Conservation (phyloP, 2,329 filamentous ascomycete species). For the Leptographium wingfieldii region DNA sequence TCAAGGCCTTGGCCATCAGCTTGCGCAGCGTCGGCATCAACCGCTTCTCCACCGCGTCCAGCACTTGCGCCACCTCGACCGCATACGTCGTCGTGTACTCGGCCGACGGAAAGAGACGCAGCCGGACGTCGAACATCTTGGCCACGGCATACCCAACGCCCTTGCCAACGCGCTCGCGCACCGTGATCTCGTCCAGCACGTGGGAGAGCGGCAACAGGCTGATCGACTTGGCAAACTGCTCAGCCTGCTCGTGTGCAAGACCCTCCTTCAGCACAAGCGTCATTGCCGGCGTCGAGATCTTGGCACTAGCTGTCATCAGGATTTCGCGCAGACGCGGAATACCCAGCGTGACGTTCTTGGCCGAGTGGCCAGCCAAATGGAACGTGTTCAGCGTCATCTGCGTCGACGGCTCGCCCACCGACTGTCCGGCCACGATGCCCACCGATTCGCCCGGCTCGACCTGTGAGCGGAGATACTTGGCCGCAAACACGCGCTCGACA, state of each 20-base stretch:
- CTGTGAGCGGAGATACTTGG: conserved; percentile 85
- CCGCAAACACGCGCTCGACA: conserved; percentile 72
- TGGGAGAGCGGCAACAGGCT: conserved; percentile 74
- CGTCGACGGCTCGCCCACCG: conserved; percentile 90
- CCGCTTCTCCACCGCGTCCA: conserved; percentile 65
- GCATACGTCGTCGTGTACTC: conserved; percentile 83
- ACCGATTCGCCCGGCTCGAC: conserved; percentile 94
- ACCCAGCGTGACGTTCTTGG: conserved; percentile 97
- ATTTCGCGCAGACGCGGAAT: conserved; percentile 96
- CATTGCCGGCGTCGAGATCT: conserved; percentile 86
- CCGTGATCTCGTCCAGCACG: conserved; percentile 67
- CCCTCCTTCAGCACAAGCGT: conserved; percentile 67
- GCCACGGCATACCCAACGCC: conserved; percentile 57
- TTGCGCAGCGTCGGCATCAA: conserved; percentile 62
- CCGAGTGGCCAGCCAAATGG: conserved; percentile 95
- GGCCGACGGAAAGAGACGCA: conserved; percentile 71
- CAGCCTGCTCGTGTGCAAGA: conserved; percentile 52
- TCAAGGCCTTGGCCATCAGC: conserved; percentile 65
- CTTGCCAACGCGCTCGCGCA: conserved; percentile 67
- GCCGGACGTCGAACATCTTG: conserved; percentile 71
- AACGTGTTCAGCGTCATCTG: conserved; percentile 99
- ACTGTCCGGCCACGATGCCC: conserved; percentile 92
- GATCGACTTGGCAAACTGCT: conserved; percentile 83
- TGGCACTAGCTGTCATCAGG: conserved; percentile 86
- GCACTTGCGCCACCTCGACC: conserved; percentile 65